These are phyloP conservation scores for Geosiphon pyriformis DNA, from an alignment of 192 early-diverging fungal genomes.

Conservation along the genomic window DNA sequence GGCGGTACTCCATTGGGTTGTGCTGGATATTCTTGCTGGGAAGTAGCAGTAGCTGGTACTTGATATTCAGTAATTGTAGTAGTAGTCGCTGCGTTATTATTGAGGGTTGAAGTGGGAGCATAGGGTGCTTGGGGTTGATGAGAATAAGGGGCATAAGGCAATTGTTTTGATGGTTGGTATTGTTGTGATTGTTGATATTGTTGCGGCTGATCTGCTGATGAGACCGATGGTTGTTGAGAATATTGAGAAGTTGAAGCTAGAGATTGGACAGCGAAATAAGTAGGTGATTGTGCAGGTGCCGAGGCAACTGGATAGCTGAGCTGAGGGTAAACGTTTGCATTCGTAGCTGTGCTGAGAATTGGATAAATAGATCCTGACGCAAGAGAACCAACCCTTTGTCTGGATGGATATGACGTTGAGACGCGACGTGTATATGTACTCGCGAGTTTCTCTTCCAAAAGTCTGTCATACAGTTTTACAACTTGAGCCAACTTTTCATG, in stretches of 20 bases:
- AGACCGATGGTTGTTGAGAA: not conserved
- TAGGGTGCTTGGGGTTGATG: not conserved
- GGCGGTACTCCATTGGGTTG: not conserved
- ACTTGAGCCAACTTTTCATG: constrained; percentile 80
- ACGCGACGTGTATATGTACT: constrained; percentile 26
- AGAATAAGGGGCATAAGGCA: not conserved
- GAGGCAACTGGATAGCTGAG: constrained; percentile 21
- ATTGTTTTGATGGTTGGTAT: not conserved
- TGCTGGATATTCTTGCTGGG: constrained; percentile 10
- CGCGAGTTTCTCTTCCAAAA: constrained; percentile 71
- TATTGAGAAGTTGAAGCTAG: not conserved
- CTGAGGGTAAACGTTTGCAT: constrained; percentile 8
- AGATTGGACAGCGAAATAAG: constrained; percentile 11
- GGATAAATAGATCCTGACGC: constrained; percentile 3
- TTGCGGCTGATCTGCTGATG: not conserved
- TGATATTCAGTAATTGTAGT: not conserved
- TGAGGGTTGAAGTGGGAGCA: not conserved
- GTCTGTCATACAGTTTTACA: constrained; percentile 78
- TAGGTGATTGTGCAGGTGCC: constrained; percentile 14
- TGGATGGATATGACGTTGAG: not conserved
- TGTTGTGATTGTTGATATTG: not conserved
- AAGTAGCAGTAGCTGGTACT: not conserved
- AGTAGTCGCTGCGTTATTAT: not conserved
- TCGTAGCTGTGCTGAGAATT: not conserved
- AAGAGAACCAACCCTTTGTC: not conserved